Percentiles rank a stretch among this genome's conserved stretches.
Evolutionary conservation across 2,329 filamentous ascomycete genomes (phyloP).

Genomic region (Hypoxylon sp.): DNA sequence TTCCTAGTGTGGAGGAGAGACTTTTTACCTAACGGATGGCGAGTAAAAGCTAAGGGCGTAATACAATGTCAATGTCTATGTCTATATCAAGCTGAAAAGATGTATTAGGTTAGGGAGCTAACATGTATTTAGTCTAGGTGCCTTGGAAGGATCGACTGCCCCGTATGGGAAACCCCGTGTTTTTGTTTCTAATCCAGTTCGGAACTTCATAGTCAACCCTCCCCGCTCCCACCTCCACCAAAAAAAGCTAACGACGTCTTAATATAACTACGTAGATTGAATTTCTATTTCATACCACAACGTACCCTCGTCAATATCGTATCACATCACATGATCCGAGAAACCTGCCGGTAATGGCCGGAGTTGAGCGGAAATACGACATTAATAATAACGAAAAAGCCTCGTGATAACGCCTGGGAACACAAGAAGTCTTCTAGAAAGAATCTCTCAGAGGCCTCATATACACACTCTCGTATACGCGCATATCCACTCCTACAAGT

Average conservation of each 20-base stretch:
- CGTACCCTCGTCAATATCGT: constrained; percentile 7
- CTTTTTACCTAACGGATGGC: constrained; percentile 9
- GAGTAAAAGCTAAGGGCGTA: not conserved
- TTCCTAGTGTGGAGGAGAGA: not conserved
- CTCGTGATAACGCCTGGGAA: constrained; percentile 10
- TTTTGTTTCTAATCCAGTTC: constrained; percentile 23
- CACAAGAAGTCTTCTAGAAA: constrained; percentile 39
- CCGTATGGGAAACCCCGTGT: not conserved
- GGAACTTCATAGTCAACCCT: not conserved
- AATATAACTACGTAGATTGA: constrained; percentile 4
- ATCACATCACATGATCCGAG: constrained; percentile 39
- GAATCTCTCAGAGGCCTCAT: constrained; percentile 41
- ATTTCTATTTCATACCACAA: constrained; percentile 1
- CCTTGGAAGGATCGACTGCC: not conserved
- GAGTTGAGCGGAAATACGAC: constrained; percentile 26
- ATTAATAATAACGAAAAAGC: constrained; percentile 16
- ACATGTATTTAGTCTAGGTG: constrained; percentile 12
- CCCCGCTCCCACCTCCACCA: no score
- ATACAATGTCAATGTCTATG: no score
- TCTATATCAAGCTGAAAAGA: no score
- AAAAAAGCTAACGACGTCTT: constrained; percentile 26
- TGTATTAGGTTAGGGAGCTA: no score
- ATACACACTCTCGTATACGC: no score
- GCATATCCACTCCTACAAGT: not conserved
- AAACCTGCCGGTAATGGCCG: constrained; percentile 34